Evolutionary conservation across 805 yeast species (phyloP), one percentile per base, ranked within the genome.

Genomic region (Komagataella phaffii): DNA sequence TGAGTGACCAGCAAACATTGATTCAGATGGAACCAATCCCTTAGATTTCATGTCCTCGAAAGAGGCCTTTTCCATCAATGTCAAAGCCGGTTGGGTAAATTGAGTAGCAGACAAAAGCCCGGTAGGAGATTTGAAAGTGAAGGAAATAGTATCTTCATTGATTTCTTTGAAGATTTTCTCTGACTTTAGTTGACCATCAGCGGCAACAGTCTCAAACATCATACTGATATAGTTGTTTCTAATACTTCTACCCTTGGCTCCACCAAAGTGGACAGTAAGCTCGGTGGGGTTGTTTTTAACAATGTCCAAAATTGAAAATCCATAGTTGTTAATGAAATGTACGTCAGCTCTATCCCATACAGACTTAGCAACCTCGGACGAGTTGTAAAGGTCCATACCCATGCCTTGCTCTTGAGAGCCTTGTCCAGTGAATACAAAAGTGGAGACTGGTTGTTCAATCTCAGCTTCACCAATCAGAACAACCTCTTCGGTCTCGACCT

Each of bases 361-460:
- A 57, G 80, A 81, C 63, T 82, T 82, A 51, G 99, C 99, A 67
- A 93, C 96, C 30, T 80, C 89, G 50, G 96, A 86, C 46, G 85
- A 77, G 58, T 82, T 83, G 70, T 93, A 93, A 66, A 93, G 79
- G 69, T 93, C 99, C 99, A 93, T 93, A 77, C 99, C 99, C 99
- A 93, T 93, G 68, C 97, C 97, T 75, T 95, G 99, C 71, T 95
- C 99, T 73, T 93, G 99, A 55, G 99, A 91, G 69, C 99, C 99
- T 77, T 93, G 99, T 66, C 99, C 99, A 58, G 99, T 93, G 74
- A 95, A 93, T 53, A 93, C 96, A 67, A 87, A 93, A 18, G 99
- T 85, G 47, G 98, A 87, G 51, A 84, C 85, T 40, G 99, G 99
- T 74, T 93, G 99, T 61, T 93, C 98, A 63, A 95, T 90, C 74